Base-by-base conservation (phyloP, 2,329 filamentous ascomycete genomes). In the Catunica adiposa region DNA sequence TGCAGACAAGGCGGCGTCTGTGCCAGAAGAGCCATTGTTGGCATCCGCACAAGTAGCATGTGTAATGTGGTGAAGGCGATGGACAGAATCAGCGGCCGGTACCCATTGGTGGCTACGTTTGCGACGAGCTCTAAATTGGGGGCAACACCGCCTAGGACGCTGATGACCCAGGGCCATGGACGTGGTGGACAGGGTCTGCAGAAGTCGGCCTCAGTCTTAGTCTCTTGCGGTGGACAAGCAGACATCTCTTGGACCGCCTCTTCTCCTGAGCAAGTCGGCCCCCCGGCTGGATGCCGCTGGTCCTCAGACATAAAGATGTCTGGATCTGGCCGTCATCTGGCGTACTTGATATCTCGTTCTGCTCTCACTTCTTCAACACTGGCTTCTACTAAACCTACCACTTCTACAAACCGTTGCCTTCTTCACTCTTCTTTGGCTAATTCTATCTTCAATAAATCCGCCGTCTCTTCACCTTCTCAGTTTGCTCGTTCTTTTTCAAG, bases 271-370 rank as follows among this genome's bases (percentile, higher is more conserved):
- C 5, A 34, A 52, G 31, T 54, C 15, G 38, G 46, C 34, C 31
- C 37, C 44, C 47, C 44, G 52, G 38, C 25, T 38, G 51, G 25
- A 37, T 40, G 52, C 53, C 56, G 56, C 40, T 37, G 38, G 37
- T 44, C 51, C 22, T 52, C 52, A 58, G 52, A 44, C 56, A 58
- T 58, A 58, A 58, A 58, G 56, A 58, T 58, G 22, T 46, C 53
- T 55, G 52, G 57, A 29, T 52, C 55, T 52, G 42, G 55, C 29
- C 42, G 23, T 51, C 51, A 15, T 53, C 38, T 48, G 22, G 17
- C 17, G 44, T 14, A 25, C 14, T 34, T 26, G 26, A 2, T 29
- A 23, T 53, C 38, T 31, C 31, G 22, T 29, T 31, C 31, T 53
- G 38, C 23, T 53, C 22, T 31, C 20, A 46, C 37, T 55, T 54